A percentile compares a stretch with the other conserved stretches of the same genome.
Conservation (phyloP, 2,329 filamentous ascomycete species). For the Pochonia chlamydosporia region DNA sequence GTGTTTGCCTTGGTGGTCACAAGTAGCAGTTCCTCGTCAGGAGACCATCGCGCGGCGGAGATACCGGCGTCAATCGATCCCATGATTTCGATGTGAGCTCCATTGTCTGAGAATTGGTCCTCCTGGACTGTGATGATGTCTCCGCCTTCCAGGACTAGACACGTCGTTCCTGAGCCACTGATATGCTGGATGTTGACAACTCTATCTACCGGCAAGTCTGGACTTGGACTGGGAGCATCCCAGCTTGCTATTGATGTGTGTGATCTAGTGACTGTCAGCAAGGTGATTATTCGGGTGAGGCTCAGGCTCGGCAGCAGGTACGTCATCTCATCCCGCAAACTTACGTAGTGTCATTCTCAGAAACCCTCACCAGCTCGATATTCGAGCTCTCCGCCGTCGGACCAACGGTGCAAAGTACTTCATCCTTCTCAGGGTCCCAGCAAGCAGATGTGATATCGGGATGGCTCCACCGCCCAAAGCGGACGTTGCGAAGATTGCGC, state of each 20-base stretch:
- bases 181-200: slow-evolving; percentile 81
- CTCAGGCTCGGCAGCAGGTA: too few relatives aligned
- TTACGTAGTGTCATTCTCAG: slow-evolving; percentile 31
- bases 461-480: slow-evolving; percentile 60
- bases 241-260: slow-evolving; percentile 64
- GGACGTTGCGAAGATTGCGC: slow-evolving; percentile 82
- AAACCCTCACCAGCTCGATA: slow-evolving; percentile 63
- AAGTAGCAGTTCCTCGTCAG: slow-evolving; percentile 85
- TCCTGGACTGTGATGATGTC: slow-evolving; percentile 86
- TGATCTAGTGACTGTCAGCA: slow-evolving; percentile 17
- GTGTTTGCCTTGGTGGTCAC: slow-evolving; percentile 76
- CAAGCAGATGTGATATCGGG: slow-evolving; percentile 66
- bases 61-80: slow-evolving; percentile 93
- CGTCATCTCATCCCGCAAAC: too few relatives aligned
- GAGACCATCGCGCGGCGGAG: slow-evolving; percentile 84
- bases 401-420: slow-evolving; percentile 78
- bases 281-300: not conserved
- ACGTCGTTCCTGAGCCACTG: slow-evolving; percentile 69
- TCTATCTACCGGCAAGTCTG: slow-evolving; percentile 68
- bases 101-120: slow-evolving; percentile 37
- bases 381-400: slow-evolving; percentile 63
- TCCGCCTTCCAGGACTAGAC: slow-evolving; percentile 80
- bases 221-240: slow-evolving; percentile 78
- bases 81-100: slow-evolving; percentile 87
- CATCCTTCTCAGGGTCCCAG: slow-evolving; percentile 78